These are phyloP conservation scores for Plasmodium ovale DNA, from an alignment of 169 alveolate species.

Conservation along the genomic window DNA sequence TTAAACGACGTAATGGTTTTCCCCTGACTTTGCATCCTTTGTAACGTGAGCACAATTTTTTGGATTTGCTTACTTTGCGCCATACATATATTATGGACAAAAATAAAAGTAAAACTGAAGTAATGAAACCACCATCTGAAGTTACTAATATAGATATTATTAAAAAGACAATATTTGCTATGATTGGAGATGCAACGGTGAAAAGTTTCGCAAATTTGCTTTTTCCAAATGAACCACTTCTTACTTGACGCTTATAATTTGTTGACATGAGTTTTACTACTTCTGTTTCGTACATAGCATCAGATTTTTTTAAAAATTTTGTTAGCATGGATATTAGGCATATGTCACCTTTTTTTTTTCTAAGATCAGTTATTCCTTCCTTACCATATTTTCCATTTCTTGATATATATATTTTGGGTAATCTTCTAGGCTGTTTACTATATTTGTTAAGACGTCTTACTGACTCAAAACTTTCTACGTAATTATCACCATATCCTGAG, in stretches of 20 bases:
- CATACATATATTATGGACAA: slow-evolving; percentile 1
- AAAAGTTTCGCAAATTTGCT: not conserved
- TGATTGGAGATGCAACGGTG: not conserved
- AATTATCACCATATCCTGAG: no score
- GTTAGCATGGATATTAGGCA: not conserved
- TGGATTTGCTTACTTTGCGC: no score
- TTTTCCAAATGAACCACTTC: not conserved
- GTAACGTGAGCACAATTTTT: no score
- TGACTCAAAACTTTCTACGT: no score
- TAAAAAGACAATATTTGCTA: slow-evolving; percentile 8
- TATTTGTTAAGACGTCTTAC: no score
- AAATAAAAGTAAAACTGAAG: not conserved
- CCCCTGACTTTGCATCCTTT: no score
- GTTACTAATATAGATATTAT: not conserved
- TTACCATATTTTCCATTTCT: not conserved
- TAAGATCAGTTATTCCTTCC: not conserved
- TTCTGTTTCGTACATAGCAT: slow-evolving; percentile 25
- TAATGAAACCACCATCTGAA: not conserved
- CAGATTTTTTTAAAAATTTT: slow-evolving; percentile 3
- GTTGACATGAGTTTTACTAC: not conserved
- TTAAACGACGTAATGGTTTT: no score
- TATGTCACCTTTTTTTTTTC: not conserved
- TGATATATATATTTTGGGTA: not conserved
- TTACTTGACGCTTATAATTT: not conserved
- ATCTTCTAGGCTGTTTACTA: no score